Conservation (phyloP, 75 land plant genomes). For the Selaginella tamariscina region DNA sequence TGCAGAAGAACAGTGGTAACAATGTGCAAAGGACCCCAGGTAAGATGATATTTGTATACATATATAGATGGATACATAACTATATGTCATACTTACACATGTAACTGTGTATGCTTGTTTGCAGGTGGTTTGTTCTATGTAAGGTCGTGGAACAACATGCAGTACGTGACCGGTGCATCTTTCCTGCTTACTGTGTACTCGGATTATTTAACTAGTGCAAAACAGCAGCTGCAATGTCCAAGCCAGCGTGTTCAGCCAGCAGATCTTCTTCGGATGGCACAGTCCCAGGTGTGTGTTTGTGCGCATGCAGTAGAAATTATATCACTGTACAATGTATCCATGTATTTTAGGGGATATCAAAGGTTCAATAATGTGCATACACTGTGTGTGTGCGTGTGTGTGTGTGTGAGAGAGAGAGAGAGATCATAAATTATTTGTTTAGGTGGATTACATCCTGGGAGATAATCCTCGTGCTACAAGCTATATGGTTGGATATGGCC, state of each 20-base stretch:
- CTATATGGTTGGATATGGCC: constrained; percentile 91
- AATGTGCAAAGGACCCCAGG: constrained; percentile 51
- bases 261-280: constrained; percentile 31
- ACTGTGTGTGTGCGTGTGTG: too few relatives aligned
- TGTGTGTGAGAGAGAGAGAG: too few relatives aligned
- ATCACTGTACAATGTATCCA: too few relatives aligned
- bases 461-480: constrained; percentile 87
- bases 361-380: too few relatives aligned
- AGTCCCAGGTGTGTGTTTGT: constrained; percentile 26
- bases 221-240: constrained; percentile 23
- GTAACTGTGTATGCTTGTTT: background rate
- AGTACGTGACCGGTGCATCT: constrained; percentile 34
- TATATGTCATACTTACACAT: background rate
- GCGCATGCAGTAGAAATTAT: background rate
- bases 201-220: constrained; percentile 28
- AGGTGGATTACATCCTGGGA: constrained; percentile 93
- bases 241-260: constrained; percentile 17
- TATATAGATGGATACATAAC: too few relatives aligned
- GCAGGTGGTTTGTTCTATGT: constrained; percentile 7
- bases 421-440: too few relatives aligned
- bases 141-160: constrained; percentile 34
- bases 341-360: too few relatives aligned
- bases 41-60: constrained; percentile 2
- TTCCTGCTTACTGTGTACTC: constrained; percentile 36
- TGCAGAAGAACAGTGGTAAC: constrained; percentile 42